Conservation (phyloP, 1,139 yeast genomes). For the Pneumocystis wakefieldiae region DNA sequence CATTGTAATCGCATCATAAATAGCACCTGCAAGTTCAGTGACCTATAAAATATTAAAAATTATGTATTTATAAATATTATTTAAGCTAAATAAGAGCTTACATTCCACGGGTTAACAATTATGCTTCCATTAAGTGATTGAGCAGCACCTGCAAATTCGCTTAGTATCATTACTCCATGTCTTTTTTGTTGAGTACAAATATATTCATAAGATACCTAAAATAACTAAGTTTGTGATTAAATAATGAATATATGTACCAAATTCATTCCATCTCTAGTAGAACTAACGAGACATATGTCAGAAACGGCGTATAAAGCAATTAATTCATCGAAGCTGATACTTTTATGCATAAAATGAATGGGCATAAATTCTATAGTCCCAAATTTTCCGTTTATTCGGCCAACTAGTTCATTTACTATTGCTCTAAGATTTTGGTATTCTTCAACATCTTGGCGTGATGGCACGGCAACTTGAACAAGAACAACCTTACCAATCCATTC, state of each 20-base stretch:
- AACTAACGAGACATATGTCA: constrained; percentile 83
- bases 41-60: background rate
- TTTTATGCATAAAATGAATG: constrained; percentile 87
- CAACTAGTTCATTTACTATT: constrained; percentile 88
- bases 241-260: constrained; percentile 34
- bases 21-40: constrained; percentile 62
- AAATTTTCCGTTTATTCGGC: constrained; percentile 87
- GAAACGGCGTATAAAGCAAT: constrained; percentile 71
- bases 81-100: background rate
- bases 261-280: constrained; percentile 98
- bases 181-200: constrained; percentile 86
- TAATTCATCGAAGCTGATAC: constrained; percentile 79
- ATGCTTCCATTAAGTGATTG: constrained; percentile 88
- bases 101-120: constrained; percentile 87
- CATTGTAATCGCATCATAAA: constrained; percentile 72
- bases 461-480: constrained; percentile 92
- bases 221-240: too few relatives aligned
- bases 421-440: constrained; percentile 91
- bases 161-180: constrained; percentile 70
- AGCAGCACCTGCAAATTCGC: constrained; percentile 99
- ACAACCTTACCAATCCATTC: constrained; percentile 98
- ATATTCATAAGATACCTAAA: constrained; percentile 55
- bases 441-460: constrained; percentile 94
- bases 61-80: constrained; percentile 40
- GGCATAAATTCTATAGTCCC: constrained; percentile 98